Evolutionary conservation across 495 filamentous ascomycete species (phyloP).

Genomic region (Aspergillus campestris): DNA sequence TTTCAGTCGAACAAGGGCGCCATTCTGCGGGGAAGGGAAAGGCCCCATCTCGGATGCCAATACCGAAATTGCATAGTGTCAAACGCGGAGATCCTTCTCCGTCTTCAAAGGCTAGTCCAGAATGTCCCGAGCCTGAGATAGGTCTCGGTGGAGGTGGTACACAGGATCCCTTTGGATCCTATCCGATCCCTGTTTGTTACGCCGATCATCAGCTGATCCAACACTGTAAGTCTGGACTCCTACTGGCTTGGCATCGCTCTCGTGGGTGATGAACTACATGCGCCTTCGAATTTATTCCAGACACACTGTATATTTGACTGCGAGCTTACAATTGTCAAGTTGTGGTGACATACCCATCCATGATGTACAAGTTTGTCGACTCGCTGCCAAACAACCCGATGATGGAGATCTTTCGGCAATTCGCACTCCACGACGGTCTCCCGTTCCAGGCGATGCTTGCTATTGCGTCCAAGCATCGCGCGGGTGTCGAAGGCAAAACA

Average conservation of each 20-base stretch:
- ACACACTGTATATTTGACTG: background rate
- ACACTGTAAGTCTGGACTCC: slow-evolving; percentile 16
- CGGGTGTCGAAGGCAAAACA: slow-evolving; percentile 18
- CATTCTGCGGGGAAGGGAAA: background rate
- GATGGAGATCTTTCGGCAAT: slow-evolving; percentile 21
- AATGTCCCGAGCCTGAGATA: slow-evolving; percentile 2
- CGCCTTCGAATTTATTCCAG: too few species aligned
- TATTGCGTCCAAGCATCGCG: slow-evolving; percentile 22
- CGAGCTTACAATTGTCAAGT: slow-evolving; percentile 11
- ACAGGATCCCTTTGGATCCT: slow-evolving; percentile 16
- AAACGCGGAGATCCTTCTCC: slow-evolving; percentile 8
- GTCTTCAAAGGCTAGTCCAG: background rate
- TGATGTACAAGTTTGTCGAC: slow-evolving; percentile 24
- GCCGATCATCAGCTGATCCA: slow-evolving; percentile 20
- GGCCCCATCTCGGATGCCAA: slow-evolving; percentile 1
- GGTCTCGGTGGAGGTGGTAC: slow-evolving; percentile 8
- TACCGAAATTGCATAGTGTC: slow-evolving; percentile 7
- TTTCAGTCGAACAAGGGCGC: slow-evolving; percentile 2
- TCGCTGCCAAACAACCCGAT: slow-evolving; percentile 16
- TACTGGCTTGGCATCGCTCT: background rate
- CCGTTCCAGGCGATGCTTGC: slow-evolving; percentile 25
- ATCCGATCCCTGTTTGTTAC: slow-evolving; percentile 14
- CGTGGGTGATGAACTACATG: too few species aligned
- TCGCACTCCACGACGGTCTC: slow-evolving; percentile 17
- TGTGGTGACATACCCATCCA: slow-evolving; percentile 21